Evolutionary conservation across 1,284 basidiomycete genomes (phyloP).

Genomic region (Sphagnurus paluster): DNA sequence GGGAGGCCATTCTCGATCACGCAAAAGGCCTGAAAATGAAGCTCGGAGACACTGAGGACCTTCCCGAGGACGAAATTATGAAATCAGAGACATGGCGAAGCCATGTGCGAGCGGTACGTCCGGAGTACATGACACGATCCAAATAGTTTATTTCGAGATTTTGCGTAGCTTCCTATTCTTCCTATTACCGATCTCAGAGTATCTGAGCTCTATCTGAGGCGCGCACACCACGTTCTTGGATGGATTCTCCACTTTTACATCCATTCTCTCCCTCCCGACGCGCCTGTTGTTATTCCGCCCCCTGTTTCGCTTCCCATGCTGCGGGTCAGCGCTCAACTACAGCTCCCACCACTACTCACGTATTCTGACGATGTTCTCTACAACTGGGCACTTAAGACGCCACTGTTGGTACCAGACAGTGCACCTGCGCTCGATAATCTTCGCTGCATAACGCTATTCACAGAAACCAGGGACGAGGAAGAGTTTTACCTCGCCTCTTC

Average conservation of each 20-base stretch:
- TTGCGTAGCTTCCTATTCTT: conserved; percentile 47
- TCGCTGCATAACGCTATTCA: conserved; percentile 72
- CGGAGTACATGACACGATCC: background rate
- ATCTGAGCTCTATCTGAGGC: conserved; percentile 71
- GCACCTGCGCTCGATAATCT: conserved; percentile 51
- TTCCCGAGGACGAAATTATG: conserved; percentile 11
- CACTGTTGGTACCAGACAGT: conserved; percentile 8
- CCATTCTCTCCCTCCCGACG: conserved; percentile 65
- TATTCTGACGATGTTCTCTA: conserved; percentile 95
- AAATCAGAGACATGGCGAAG: conserved; percentile 21
- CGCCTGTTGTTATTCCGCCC: conserved; percentile 64
- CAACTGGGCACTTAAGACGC: conserved; percentile 70
- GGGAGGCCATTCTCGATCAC: conserved; percentile 65
- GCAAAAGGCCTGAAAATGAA: conserved; percentile 34
- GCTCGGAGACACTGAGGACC: conserved; percentile 19
- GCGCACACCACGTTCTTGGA: conserved; percentile 84
- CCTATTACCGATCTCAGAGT: conserved; percentile 47
- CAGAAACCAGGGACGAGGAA: conserved; percentile 80
- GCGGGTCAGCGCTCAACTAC: conserved; percentile 73
- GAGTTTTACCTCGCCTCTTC: conserved; percentile 90
- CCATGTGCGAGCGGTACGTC: conserved; percentile 19
- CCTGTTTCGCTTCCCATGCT: conserved; percentile 80
- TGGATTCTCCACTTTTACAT: conserved; percentile 91
- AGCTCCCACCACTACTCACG: conserved; percentile 88
- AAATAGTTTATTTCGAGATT: background rate